Evolutionary conservation across 441 rosid species (phyloP).

Genomic region (Aleurites moluccanus): DNA sequence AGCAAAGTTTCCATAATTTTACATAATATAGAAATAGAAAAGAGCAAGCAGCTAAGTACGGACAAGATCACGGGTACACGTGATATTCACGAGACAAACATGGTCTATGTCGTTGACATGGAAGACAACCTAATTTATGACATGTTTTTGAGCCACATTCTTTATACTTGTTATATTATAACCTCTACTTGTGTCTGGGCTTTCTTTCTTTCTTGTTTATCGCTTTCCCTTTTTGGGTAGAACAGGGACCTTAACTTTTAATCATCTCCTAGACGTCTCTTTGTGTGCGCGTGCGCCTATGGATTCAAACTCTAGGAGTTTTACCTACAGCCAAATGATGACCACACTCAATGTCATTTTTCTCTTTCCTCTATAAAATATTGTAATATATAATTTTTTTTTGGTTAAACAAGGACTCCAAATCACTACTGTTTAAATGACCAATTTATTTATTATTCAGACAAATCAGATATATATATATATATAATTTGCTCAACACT

Average conservation of each 20-base stretch:
- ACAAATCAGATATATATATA: no score
- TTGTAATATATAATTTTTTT: no score
- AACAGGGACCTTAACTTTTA: not conserved
- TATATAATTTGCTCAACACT: not conserved
- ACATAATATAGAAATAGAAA: not conserved
- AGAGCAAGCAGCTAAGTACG: slow-evolving; percentile 28
- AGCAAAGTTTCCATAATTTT: slow-evolving; percentile 9
- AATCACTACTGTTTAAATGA: no score
- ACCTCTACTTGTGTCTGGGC: slow-evolving; percentile 24
- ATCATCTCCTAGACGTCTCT: not conserved
- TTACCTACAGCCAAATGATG: not conserved
- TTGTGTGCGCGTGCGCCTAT: no score
- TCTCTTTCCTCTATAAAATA: not conserved
- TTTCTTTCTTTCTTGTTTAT: not conserved
- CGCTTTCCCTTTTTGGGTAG: slow-evolving; percentile 14
- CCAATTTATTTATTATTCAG: no score
- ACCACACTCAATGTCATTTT: slow-evolving; percentile 1
- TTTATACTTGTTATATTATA: slow-evolving; percentile 13
- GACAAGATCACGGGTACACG: slow-evolving; percentile 33
- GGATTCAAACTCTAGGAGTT: not conserved
- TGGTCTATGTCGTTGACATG: slow-evolving; percentile 37
- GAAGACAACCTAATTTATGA: slow-evolving; percentile 39
- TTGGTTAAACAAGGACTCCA: no score
- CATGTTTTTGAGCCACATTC: slow-evolving; percentile 34
- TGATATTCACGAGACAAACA: slow-evolving; percentile 40